These are phyloP conservation scores for Eurotiales sp. DNA, from an alignment of 2,329 filamentous ascomycete species.

Conservation along the genomic window DNA sequence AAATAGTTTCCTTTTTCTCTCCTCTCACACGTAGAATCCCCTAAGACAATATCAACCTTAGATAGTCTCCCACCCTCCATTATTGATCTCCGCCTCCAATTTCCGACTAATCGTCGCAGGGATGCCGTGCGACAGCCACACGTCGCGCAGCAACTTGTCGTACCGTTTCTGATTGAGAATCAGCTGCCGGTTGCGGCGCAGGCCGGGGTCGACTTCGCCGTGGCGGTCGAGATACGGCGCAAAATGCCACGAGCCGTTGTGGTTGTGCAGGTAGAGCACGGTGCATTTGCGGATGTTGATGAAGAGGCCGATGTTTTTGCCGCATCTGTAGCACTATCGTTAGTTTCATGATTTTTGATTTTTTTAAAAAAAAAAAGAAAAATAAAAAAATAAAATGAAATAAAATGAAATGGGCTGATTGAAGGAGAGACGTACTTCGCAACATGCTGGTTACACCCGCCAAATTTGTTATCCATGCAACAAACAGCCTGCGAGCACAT, in stretches of 20 bases:
- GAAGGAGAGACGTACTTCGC: conserved; percentile 58
- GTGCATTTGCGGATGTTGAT: conserved; percentile 96
- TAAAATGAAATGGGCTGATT: neutral
- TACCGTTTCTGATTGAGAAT: conserved; percentile 93
- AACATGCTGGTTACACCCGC: conserved; percentile 89
- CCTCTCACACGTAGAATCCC: no score
- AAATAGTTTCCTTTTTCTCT: no score
- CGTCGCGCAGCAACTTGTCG: conserved; percentile 77
- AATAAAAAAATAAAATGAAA: no score
- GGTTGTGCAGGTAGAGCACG: conserved; percentile 78
- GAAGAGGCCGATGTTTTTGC: conserved; percentile 85
- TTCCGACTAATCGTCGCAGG: conserved; percentile 86
- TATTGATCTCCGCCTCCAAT: conserved; percentile 93
- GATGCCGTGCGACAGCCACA: conserved; percentile 83
- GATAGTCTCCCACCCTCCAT: conserved; percentile 86
- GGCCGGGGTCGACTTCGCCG: conserved; percentile 88
- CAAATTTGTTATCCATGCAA: conserved; percentile 66
- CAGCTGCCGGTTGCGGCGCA: conserved; percentile 81
- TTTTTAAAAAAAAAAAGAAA: no score
- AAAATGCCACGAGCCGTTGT: conserved; percentile 75
- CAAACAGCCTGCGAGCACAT: conserved; percentile 94
- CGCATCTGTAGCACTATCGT: conserved; percentile 60
- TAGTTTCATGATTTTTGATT: neutral
- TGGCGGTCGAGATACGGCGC: conserved; percentile 95
- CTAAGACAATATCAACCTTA: no score